A percentile compares a stretch with the other conserved stretches of the same genome.
phyloP scores from a whole-genome alignment of 495 filamentous ascomycete species.

The Xylaria curta region DNA sequence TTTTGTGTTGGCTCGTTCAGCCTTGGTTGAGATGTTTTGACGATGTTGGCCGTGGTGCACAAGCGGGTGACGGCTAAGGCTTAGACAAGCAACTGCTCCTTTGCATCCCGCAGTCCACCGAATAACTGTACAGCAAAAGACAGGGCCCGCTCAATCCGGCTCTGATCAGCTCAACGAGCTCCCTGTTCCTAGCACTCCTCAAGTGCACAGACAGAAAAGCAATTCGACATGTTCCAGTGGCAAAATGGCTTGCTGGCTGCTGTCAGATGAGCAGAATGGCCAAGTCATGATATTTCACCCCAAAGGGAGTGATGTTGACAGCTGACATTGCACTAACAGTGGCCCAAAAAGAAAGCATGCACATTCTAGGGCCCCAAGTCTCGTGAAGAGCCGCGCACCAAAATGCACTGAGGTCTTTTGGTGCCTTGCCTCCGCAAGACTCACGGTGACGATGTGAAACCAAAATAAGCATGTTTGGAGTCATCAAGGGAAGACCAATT shows the following conservation, averaged over 20 bases:
- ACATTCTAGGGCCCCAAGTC: not conserved
- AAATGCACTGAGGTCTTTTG: not conserved
- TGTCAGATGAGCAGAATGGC: not conserved
- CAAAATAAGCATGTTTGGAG: not conserved
- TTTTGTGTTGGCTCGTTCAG: not conserved
- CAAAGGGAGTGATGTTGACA: slow-evolving; percentile 11
- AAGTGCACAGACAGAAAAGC: not conserved
- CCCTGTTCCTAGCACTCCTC: not conserved
- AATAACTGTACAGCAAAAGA: slow-evolving; percentile 17
- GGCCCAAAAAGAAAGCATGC: not conserved
- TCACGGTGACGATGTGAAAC: slow-evolving; percentile 6
- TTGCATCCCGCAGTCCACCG: slow-evolving; percentile 3
- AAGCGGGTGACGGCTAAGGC: slow-evolving; percentile 14
- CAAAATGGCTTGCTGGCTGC: not conserved
- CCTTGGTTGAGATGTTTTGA: slow-evolving; percentile 12
- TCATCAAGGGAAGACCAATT: not conserved
- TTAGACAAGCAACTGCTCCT: slow-evolving; percentile 6
- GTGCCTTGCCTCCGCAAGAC: not conserved
- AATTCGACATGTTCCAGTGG: not conserved
- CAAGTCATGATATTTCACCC: not conserved
- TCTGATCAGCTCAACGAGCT: not conserved
- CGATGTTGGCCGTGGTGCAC: slow-evolving; percentile 13
- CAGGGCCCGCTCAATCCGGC: slow-evolving; percentile 18
- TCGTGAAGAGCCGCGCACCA: not conserved
- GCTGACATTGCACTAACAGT: slow-evolving; percentile 17